These are phyloP conservation scores for Citrullus mucosospermus DNA, from an alignment of 306 rosid genomes.

Conservation along the genomic window DNA sequence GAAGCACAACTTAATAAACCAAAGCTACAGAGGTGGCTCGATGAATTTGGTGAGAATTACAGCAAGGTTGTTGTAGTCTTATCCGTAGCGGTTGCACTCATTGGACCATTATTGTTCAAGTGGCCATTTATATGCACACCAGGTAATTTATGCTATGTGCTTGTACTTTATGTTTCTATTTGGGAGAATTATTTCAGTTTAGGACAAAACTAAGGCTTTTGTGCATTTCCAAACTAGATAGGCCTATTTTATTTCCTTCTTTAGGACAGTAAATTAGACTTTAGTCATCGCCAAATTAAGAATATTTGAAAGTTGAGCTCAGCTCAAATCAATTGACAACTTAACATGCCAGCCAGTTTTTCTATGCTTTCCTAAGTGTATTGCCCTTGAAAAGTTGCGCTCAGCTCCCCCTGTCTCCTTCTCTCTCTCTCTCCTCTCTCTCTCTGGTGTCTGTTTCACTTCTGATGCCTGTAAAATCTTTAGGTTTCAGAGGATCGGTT, in stretches of 20 bases:
- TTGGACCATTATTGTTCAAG: slow-evolving; percentile 85
- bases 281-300: neutral
- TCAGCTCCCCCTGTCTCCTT: neutral
- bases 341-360: neutral
- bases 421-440: neutral
- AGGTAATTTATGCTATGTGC: slow-evolving; percentile 33
- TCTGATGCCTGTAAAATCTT: slow-evolving; percentile 20
- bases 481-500: slow-evolving; percentile 94
- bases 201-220: neutral
- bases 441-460: slow-evolving; percentile 3
- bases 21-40: slow-evolving; percentile 94
- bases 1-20: slow-evolving; percentile 89
- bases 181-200: neutral
- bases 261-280: neutral
- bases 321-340: neutral
- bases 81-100: slow-evolving; percentile 68
- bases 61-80: slow-evolving; percentile 87
- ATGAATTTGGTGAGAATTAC: slow-evolving; percentile 89
- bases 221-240: neutral
- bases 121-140: slow-evolving; percentile 86
- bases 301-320: neutral
- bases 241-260: neutral
- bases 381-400: neutral
- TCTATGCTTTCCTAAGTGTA: neutral
- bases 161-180: neutral